Evolutionary conservation across 1,284 basidiomycete genomes (phyloP), one percentile per base, ranked within the genome.

Genomic region (Irpex sp.): DNA sequence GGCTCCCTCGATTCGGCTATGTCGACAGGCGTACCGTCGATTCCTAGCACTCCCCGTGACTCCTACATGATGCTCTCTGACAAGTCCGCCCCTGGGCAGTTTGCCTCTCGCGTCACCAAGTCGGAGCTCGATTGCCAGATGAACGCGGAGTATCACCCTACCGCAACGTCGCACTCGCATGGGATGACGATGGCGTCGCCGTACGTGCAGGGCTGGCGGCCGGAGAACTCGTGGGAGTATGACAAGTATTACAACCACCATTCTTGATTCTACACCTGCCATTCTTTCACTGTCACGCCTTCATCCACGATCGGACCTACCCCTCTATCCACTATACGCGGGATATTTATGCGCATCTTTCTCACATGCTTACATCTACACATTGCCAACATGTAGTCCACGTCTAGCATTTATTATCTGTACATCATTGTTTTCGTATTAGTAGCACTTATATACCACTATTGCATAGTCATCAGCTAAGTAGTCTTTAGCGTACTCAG

Each of bases 41-140:
- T 65, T 15, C 65, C 66, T 2, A 57, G 61, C 59, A 62, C 67
- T 7, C 65, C 67, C 11, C 26, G 19, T 59, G 62, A 65, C 19
- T 38, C 61, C 17, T 34, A 49, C 40, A 64, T 55, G 26, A 49
- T 60, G 37, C 56, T 68, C 51, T 60, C 61, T 26, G 63, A 66
- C 55, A 65, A 65, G 59, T 31, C 59, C 38, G 15, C 48, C 4
- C 49, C 62, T 17, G 56, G n/a, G 9, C 15, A 11, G 13, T 37
- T 31, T 19, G 44, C 13, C 17, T 17, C 44, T 26, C 31, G 15
- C 34, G 58, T 59, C 40, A 51, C 47, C 49, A 66, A 66, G 52
- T 15, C 64, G 34, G 63, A 57, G 52, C 36, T 61, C 55, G 52
- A 60, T 11, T 44, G 61, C 21, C 61, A 62, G 38, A 63, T 63